A percentile compares a stretch with the other conserved stretches of the same genome.
Evolutionary conservation across 306 rosid species (phyloP).

Genomic region (Cercis canadensis): DNA sequence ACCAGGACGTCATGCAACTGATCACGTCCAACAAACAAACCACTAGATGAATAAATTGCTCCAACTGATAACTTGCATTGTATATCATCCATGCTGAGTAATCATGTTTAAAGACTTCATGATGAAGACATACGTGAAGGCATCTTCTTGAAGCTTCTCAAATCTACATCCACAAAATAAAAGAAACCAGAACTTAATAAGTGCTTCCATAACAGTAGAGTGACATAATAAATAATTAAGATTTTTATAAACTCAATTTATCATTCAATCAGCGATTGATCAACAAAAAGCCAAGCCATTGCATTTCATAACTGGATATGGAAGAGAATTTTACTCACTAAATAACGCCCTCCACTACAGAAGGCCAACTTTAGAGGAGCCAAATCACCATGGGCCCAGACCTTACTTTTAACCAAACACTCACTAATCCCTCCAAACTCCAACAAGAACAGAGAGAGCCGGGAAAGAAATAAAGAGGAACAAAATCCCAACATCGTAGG

Average conservation of each 20-base stretch:
- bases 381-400: neutral
- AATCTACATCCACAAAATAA: slow-evolving; percentile 57
- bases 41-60: neutral
- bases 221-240: slow-evolving; percentile 16
- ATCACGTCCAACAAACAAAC: slow-evolving; percentile 11
- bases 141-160: slow-evolving; percentile 88
- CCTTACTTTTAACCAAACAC: slow-evolving; percentile 12
- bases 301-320: neutral
- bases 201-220: neutral
- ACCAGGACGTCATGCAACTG: slow-evolving; percentile 5
- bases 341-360: slow-evolving; percentile 1
- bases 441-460: neutral
- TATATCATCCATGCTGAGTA: slow-evolving; percentile 19
- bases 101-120: slow-evolving; percentile 67
- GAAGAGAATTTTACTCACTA: neutral
- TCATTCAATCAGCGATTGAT: neutral
- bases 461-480: neutral
- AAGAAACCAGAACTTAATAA: slow-evolving; percentile 2
- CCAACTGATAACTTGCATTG: slow-evolving; percentile 9
- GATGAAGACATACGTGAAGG: slow-evolving; percentile 66
- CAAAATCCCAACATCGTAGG: neutral
- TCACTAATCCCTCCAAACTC: slow-evolving; percentile 3
- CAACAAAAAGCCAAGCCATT: neutral
- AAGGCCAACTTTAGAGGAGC: neutral
- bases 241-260: neutral